Evolutionary conservation across 345 rosid species (phyloP).

Genomic region (Rhizophora apiculata): DNA sequence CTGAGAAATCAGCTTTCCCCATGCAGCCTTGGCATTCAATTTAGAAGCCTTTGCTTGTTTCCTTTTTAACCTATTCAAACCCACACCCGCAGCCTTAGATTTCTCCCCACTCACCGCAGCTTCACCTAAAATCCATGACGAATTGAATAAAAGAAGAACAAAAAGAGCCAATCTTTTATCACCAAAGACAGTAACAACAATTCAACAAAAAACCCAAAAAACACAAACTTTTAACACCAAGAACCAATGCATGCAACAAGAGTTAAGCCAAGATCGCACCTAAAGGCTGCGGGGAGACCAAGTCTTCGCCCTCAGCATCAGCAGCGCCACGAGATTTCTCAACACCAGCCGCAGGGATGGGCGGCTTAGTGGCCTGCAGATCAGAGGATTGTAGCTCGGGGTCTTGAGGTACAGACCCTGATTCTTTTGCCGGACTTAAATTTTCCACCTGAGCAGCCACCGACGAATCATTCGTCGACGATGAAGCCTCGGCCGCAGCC

Average conservation of each 20-base stretch:
- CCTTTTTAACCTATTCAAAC: constrained; percentile 37
- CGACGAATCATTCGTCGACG: constrained; percentile 44
- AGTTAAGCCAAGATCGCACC: constrained; percentile 39
- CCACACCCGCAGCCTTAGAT: constrained; percentile 30
- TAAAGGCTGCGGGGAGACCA: constrained; percentile 44
- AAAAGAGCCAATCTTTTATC: constrained; percentile 4
- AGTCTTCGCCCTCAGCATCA: constrained; percentile 45
- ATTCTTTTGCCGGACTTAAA: constrained; percentile 43
- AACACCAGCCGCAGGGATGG: constrained; percentile 30
- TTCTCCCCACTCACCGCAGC: constrained; percentile 38
- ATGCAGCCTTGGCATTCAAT: constrained; percentile 50
- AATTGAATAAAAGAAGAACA: constrained; percentile 11
- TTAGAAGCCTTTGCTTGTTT: constrained; percentile 32
- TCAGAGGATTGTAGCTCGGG: constrained; percentile 64
- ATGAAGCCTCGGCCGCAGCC: constrained; percentile 47
- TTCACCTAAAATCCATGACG: constrained; percentile 40
- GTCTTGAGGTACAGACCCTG: constrained; percentile 52
- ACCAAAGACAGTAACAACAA: neutral
- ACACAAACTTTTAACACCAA: neutral
- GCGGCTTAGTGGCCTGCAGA: constrained; percentile 48
- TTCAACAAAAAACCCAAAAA: neutral
- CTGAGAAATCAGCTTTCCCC: constrained; percentile 94
- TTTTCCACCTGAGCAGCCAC: constrained; percentile 32
- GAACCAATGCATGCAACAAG: constrained; percentile 29
- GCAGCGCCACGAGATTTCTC: constrained; percentile 33